Evolutionary conservation across 345 rosid species (phyloP), one percentile per base, ranked within the genome.

Genomic region (Melastoma malabathricum): DNA sequence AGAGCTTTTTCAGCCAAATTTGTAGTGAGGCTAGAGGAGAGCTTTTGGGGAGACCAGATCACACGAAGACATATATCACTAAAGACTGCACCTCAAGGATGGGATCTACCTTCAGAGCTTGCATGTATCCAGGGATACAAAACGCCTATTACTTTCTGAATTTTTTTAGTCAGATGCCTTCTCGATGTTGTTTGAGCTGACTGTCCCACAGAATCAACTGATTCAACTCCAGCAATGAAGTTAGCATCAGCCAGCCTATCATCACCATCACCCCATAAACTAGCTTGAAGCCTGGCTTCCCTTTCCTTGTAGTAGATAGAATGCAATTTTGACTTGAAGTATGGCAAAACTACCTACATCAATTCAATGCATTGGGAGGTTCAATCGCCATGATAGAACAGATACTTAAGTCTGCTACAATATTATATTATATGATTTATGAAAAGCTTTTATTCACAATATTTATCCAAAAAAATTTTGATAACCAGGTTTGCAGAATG

Each of bases 81-180:
- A 7, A 22, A 34, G 41, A 6, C 41, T 1, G 41, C 12, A 8
- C 55, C 19, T 16, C 12, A 0, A 27, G 23, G 31, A 55, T 51
- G 51, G 48, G 47, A 59, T 46, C 27, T 69, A 93, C 99, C 99
- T 85, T 88, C 99, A 60, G 76, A 70, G 44, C 86, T 78, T 46
- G 99, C 97, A 79, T 85, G 99, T 44, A 93, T 43, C 94, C 83
- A 88, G 27, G 99, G 97, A 66, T 82, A 88, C 68, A 88, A 87
- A 51, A 74, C 70, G 63, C 79, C 86, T 56, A 93, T 61, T 64
- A 83, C 61, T 73, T 83, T 85, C 65, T 78, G 84, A 29, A 88
- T 63, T 65, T 68, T 88, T 61, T 69, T 83, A n/a, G 49, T 60
- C 58, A 85, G 56, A 48, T 55, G 78, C 57, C 71, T 53, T 76